Evolutionary conservation across 140 eudicot genomes (phyloP), one percentile per base, ranked within the genome.

Genomic region (Erigeron philadelphicus): DNA sequence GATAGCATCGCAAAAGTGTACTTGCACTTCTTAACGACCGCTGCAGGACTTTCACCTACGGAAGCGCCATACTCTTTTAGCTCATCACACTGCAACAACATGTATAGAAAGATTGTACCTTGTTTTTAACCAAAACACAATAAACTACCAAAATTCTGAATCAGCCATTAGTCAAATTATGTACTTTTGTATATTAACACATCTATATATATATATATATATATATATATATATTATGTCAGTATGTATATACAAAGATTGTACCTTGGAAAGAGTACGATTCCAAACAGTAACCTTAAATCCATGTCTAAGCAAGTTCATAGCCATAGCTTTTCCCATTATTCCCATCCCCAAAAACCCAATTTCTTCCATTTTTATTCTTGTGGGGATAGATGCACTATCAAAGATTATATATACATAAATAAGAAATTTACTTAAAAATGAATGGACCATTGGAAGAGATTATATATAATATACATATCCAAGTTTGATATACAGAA

Each of bases 291-390:
- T 85, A 76, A 93, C 83, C 81, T 89, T 93, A 67, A 83, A 89
- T 12, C 97, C 99, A 87, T 86, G 80, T 48, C 85, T 85, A 48
- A 89, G 86, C 86, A 93, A 82, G 77, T 93, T 93, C 84, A 89
- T 80, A 15, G 99, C 85, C 99, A 93, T 89, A 9, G 97, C 97
- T 65, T 93, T 89, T 44, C 99, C 99, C 99, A 93, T 93, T 71
- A 93, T 93, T 25, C 99, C 97, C 90, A 93, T 73, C 7, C 99
- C 99, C 78, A 93, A 60, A 80, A 93, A 93, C 81, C 99, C 99
- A 19, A 93, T 80, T 68, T 90, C 97, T 79, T 81, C 89, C 95
- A 87, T 90, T 23, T 2, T 71, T 43, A 17, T 52, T 16, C 69
- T 68, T 66, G 25, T 60, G 49, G 48, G 46, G 53, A 11, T 56